A percentile compares a stretch with the other conserved stretches of the same genome.
These are phyloP conservation scores for Colletotrichum sp. DNA, from an alignment of 2,329 filamentous ascomycete species.

Conservation along the genomic window DNA sequence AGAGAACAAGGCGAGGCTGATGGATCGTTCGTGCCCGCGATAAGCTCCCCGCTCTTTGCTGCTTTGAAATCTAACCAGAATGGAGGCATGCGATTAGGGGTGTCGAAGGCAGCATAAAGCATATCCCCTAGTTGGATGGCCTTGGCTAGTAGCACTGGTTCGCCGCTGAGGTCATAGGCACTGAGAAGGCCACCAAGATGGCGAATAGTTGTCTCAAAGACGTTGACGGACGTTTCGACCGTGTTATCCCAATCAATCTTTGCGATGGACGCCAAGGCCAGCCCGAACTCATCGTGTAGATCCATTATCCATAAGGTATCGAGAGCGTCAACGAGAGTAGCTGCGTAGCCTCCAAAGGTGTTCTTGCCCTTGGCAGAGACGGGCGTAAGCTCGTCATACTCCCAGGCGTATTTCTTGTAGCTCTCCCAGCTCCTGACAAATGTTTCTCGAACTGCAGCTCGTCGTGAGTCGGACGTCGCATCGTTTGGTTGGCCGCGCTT, in stretches of 20 bases:
- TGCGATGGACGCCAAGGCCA: constrained; percentile 42
- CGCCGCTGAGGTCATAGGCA: constrained; percentile 70
- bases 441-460: constrained; percentile 33
- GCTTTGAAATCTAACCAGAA: constrained; percentile 19
- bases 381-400: constrained; percentile 50
- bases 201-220: constrained; percentile 75
- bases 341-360: constrained; percentile 52
- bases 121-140: constrained; percentile 68
- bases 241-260: constrained; percentile 59
- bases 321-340: constrained; percentile 49
- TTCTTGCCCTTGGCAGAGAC: constrained; percentile 41
- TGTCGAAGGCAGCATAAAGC: constrained; percentile 71
- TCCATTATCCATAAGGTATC: constrained; percentile 63
- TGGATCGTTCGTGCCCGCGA: constrained; percentile 34
- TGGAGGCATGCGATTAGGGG: constrained; percentile 68
- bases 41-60: background rate
- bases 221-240: constrained; percentile 47
- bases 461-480: constrained; percentile 13
- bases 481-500: constrained; percentile 8
- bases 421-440: constrained; percentile 44
- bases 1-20: constrained; percentile 65
- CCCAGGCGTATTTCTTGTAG: constrained; percentile 51
- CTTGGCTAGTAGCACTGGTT: constrained; percentile 61
- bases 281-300: constrained; percentile 53
- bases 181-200: constrained; percentile 73